Base-by-base conservation (phyloP, 768 basidiomycete species). In the Tulasnella sp. region DNA sequence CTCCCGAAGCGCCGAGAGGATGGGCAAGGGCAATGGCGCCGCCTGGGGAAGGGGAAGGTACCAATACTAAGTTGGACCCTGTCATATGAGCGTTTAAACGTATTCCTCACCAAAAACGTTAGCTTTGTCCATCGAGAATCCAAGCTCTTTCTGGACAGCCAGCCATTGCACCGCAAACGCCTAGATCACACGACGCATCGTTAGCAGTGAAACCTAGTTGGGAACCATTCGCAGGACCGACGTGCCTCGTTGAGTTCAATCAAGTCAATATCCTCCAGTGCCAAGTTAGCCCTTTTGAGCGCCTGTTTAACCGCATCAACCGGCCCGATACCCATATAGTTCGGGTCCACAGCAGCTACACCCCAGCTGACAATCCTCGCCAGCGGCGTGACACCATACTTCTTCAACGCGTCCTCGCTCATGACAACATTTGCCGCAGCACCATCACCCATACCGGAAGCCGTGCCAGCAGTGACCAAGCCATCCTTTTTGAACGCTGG, bases 101-200 rank as follows among this genome's bases (percentile, higher is more conserved):
- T 29, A 21, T 29, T n/a, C 11, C 46, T 48, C 27, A 59, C 57
- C 62, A 31, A 67, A 67, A 2, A 68, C 62, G 64, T 69, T 69
- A 43, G 65, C 49, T 49, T 64, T 65, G 4, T 68, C 66, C 17
- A 49, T 65, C 4, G 70, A 70, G 1, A 73, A 65, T 24, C 68
- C 70, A 7, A 73, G 67, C 63, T 72, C 72, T 49, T 62, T 68
- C 59, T 71, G 70, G 5, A 73, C 72, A 2, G 70, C 67, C 5
- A 73, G 63, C 69, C 70, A 73, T 58, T 73, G 73, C 1, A 69
- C 71, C 0, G 73, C 73, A 55, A 73, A 73, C 2, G 73, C 73
- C 68, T 72, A 61, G 53, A 62, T 65, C 11, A 65, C 54, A 56
- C 64, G 12, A 42, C 1, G 17, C 19, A 44, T n/a, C n/a, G n/a